phyloP scores from a whole-genome alignment of 805 yeast genomes.

The Saccharomycodes ludwigii region DNA sequence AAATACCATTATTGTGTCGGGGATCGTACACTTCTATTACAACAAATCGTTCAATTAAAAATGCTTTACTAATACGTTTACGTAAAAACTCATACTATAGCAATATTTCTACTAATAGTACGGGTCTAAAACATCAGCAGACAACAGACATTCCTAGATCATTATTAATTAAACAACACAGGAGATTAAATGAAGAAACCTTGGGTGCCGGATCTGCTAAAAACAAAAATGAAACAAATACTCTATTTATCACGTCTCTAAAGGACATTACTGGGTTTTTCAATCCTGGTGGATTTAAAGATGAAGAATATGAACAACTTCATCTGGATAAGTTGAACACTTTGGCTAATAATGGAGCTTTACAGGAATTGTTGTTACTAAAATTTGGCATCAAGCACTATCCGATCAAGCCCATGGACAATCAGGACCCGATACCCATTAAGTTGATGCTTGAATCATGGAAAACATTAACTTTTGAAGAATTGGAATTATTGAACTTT shows the following conservation, averaged over 20 bases:
- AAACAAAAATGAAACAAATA: neutral
- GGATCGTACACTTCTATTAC: no score
- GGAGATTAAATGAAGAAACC: neutral
- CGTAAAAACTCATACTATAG: no score
- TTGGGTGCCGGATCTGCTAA: neutral
- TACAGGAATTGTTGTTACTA: neutral
- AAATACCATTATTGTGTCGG: no score
- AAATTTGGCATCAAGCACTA: neutral
- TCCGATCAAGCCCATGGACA: neutral
- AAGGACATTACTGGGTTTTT: constrained; percentile 2
- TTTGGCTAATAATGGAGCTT: neutral
- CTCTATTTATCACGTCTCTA: neutral
- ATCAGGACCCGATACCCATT: no score
- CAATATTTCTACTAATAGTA: no score
- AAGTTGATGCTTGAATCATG: neutral
- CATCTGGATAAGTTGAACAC: constrained; percentile 10
- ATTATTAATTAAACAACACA: neutral
- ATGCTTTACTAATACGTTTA: no score
- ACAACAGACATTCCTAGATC: constrained; percentile 1
- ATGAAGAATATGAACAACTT: constrained; percentile 2
- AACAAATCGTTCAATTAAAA: no score
- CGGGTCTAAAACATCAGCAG: no score
- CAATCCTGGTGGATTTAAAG: constrained; percentile 1
- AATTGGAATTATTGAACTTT: neutral
- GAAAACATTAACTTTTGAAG: neutral